phyloP scores from a whole-genome alignment of 1,139 yeast genomes.

The Kluyveromyces sp. region DNA sequence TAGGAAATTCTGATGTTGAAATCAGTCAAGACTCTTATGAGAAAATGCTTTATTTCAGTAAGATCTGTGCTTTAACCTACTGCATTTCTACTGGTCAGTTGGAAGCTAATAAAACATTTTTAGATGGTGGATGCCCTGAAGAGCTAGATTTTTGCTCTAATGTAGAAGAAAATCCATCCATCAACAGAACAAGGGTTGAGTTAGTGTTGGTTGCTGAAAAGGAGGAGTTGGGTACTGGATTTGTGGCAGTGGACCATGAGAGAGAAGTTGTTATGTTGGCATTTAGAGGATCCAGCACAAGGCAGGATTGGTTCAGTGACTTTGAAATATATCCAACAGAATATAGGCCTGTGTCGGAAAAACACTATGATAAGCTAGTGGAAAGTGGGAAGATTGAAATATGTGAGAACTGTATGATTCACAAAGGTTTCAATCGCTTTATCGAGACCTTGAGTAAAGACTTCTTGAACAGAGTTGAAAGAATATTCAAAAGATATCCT shows the following conservation, averaged over 20 bases:
- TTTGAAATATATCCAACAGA: conserved; percentile 39
- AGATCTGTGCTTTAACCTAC: conserved; percentile 24
- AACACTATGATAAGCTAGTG: conserved; percentile 21
- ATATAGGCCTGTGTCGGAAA: conserved; percentile 29
- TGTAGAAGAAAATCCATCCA: conserved; percentile 22
- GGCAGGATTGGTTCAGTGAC: conserved; percentile 51
- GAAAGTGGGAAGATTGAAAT: conserved; percentile 16
- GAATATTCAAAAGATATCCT: conserved; percentile 34
- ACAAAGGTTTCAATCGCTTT: conserved; percentile 48
- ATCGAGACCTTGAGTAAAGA: conserved; percentile 35
- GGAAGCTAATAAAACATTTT: conserved; percentile 15
- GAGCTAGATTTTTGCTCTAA: conserved; percentile 24
- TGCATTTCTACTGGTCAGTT: conserved; percentile 21
- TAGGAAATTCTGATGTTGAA: background rate
- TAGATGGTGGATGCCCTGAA: conserved; percentile 27
- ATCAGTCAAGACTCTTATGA: conserved; percentile 18
- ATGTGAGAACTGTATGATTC: conserved; percentile 49
- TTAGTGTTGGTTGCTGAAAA: conserved; percentile 33
- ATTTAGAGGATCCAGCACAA: conserved; percentile 53
- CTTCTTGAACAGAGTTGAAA: conserved; percentile 32
- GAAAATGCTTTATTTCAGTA: conserved; percentile 26
- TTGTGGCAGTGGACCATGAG: conserved; percentile 30
- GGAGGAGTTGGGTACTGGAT: conserved; percentile 46
- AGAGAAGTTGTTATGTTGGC: conserved; percentile 35
- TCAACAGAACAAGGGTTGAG: conserved; percentile 32